phyloP scores from a whole-genome alignment of 2,329 filamentous ascomycete species.

The Phyllosticta citriasiana region DNA sequence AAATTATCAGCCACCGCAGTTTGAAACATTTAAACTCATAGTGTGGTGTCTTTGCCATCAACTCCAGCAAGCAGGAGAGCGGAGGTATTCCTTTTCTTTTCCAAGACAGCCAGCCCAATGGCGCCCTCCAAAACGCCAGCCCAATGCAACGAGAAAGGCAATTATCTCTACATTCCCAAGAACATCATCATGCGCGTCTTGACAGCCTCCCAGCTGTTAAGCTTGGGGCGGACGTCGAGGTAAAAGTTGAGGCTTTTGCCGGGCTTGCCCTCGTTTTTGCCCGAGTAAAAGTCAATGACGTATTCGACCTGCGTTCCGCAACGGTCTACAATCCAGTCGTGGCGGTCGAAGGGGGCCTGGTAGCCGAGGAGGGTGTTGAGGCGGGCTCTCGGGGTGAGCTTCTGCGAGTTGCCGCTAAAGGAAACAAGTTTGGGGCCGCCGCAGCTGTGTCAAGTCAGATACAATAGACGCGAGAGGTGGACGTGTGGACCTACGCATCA shows the following conservation, averaged over 20 bases:
- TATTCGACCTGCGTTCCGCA: constrained; percentile 84
- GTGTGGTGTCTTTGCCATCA: background rate
- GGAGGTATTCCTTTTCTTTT: background rate
- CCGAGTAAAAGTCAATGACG: constrained; percentile 95
- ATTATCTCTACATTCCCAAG: constrained; percentile 31
- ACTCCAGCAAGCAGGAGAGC: background rate
- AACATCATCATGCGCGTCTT: constrained; percentile 44
- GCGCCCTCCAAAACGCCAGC: background rate
- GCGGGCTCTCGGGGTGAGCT: constrained; percentile 71
- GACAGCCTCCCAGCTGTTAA: constrained; percentile 53
- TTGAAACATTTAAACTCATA: background rate
- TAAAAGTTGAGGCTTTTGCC: constrained; percentile 50
- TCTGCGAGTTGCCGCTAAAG: constrained; percentile 58
- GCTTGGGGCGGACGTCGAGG: constrained; percentile 54
- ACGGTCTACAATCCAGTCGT: constrained; percentile 94
- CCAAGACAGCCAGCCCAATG: background rate
- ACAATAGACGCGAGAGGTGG: background rate
- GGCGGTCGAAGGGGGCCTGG: constrained; percentile 81
- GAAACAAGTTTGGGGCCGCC: constrained; percentile 73
- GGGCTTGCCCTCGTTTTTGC: constrained; percentile 40
- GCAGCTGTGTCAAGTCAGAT: constrained; percentile 37
- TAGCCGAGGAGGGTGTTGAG: constrained; percentile 82
- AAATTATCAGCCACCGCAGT: background rate
- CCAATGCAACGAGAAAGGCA: background rate
- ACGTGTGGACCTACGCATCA: constrained; percentile 40